Percentiles rank a stretch among this genome's conserved stretches.
Conservation (phyloP, 305 asterid genomes). For the Fraxinus platypoda region DNA sequence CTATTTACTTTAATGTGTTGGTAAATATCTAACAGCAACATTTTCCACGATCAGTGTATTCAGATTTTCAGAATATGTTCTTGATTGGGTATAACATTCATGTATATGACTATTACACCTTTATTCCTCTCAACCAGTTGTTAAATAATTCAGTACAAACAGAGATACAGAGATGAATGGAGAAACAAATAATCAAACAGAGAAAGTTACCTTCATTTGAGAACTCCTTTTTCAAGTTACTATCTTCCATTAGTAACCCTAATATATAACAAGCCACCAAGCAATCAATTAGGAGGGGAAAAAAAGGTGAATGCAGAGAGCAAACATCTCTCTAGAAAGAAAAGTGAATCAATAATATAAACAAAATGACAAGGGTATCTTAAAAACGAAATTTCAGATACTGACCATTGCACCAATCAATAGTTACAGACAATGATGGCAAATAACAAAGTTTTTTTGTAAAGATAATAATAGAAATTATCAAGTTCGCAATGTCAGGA, state of each 20-base stretch:
- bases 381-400: background rate
- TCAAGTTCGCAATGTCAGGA: background rate
- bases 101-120: constrained; percentile 3
- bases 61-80: background rate
- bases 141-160: background rate
- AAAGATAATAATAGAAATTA: background rate
- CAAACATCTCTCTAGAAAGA: background rate
- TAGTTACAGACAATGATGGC: background rate
- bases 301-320: background rate
- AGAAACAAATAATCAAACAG: constrained; percentile 1
- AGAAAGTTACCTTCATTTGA: constrained; percentile 33
- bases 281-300: constrained; percentile 2
- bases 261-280: constrained; percentile 23
- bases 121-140: background rate
- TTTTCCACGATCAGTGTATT: background rate
- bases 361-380: background rate
- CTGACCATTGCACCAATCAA: background rate
- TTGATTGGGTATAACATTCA: background rate
- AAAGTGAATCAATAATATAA: background rate
- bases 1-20: background rate
- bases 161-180: background rate
- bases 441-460: background rate
- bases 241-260: constrained; percentile 42
- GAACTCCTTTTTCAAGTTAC: constrained; percentile 24
- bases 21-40: background rate